phyloP scores from a whole-genome alignment of 1,284 basidiomycete genomes.

The Amylostereum chailletii region DNA sequence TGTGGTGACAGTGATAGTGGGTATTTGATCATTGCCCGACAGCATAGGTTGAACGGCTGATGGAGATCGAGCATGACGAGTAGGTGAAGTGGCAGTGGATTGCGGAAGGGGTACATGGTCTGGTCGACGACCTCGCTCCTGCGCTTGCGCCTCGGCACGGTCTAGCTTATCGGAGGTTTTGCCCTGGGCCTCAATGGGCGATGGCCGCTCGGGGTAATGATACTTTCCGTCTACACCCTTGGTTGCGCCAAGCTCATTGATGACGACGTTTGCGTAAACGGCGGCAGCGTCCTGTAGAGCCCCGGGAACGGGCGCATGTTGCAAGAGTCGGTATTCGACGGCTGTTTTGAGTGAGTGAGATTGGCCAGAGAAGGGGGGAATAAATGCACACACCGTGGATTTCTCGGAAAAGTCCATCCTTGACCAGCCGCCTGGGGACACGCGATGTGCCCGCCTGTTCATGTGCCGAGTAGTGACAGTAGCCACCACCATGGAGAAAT shows the following conservation, averaged over 20 bases:
- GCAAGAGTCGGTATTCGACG: conserved; percentile 42
- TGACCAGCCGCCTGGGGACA: conserved; percentile 35
- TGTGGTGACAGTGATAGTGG: not conserved
- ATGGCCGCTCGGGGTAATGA: conserved; percentile 6
- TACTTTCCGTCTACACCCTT: conserved; percentile 13
- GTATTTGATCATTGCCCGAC: conserved; percentile 8
- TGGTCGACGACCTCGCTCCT: not conserved
- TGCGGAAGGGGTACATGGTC: not conserved
- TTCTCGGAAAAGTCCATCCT: conserved; percentile 31
- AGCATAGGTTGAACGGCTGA: conserved; percentile 3
- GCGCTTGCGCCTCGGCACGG: not conserved
- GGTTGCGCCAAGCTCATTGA: conserved; percentile 11
- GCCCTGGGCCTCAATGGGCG: not conserved
- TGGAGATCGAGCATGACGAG: not conserved
- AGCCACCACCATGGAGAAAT: conserved; percentile 45
- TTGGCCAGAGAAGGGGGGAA: not conserved
- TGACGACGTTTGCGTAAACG: conserved; percentile 47
- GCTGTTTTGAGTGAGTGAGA: conserved; percentile 15
- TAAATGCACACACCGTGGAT: conserved; percentile 23
- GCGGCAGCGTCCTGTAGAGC: conserved; percentile 56
- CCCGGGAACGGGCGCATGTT: conserved; percentile 51
- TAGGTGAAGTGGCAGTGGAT: not conserved
- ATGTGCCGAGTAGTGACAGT: conserved; percentile 47
- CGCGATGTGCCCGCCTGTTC: conserved; percentile 37
- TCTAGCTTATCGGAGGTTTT: not conserved